Base-by-base conservation (phyloP, 2,329 filamentous ascomycete species). In the Fusarium vanettenii region DNA sequence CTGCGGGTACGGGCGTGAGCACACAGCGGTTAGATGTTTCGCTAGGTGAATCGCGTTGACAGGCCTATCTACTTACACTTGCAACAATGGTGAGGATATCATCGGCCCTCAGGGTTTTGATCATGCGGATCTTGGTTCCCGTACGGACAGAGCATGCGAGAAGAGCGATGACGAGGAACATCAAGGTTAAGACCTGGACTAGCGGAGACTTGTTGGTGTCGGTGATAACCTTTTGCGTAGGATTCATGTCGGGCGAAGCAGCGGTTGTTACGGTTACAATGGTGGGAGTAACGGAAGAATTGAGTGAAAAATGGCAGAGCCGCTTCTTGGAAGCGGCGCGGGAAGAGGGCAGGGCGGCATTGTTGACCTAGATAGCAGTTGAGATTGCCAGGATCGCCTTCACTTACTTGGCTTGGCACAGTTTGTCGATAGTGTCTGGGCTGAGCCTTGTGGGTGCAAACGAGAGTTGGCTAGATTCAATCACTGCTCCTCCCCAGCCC, bases 151-250 rank as follows among this genome's bases (percentile, higher is more conserved):
- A 20, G 14, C 77, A 79, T 1, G 79, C 59, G 1, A 81, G 74
- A 7, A 81, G 64, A 6, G 72, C 72, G 20, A 80, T 74, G 50
- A 80, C 78, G 5, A 80, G 67, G 25, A 81, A 80, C 77, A 81
- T 79, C 31, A 80, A 70, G 3, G 77, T 71, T 60, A 81, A 66
- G 48, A 81, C 78, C 60, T 80, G 73, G 27, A 81, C 73, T 16
- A 81, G 76, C n/a, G 79, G 79, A 14, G 78, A 76, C 72, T 80
- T 81, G 78, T 81, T 77, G 33, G 45, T 69, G 64, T 77, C 79
- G 1, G 78, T 80, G 43, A 81, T 78, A 43, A 79, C 41, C 29
- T 71, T 64, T 10, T 79, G n/a, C n/a, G n/a, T n/a, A n/a, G n/a
- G n/a, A n/a, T n/a, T n/a, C n/a, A n/a, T n/a, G n/a, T n/a, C n/a